Conservation (phyloP, 192 early-diverging fungal genomes). For the Podila epicladia region DNA sequence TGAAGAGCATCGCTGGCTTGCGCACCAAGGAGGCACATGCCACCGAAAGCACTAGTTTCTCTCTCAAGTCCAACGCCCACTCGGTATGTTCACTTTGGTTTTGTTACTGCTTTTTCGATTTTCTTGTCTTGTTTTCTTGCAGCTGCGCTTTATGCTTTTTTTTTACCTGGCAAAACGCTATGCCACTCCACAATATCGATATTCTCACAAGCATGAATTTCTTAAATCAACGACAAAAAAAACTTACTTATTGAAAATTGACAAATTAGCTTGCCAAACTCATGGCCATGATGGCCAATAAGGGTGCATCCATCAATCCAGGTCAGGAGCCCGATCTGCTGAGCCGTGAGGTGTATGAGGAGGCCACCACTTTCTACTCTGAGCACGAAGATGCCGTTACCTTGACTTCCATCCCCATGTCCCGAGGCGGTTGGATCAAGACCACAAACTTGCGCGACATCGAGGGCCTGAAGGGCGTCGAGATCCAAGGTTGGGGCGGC, state of each 20-base stretch:
- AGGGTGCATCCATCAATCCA: constrained; percentile 40
- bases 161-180: not conserved
- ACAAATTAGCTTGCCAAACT: constrained; percentile 27
- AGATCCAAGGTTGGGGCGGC: constrained; percentile 70
- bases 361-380: constrained; percentile 29
- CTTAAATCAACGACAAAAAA: not conserved
- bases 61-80: constrained; percentile 48
- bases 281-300: constrained; percentile 49
- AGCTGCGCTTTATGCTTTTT: not conserved
- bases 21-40: constrained; percentile 40
- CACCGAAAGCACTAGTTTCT: constrained; percentile 47
- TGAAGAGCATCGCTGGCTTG: not conserved
- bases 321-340: constrained; percentile 39
- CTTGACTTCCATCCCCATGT: constrained; percentile 38
- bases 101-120: not conserved
- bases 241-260: not conserved
- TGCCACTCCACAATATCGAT: not conserved
- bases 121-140: not conserved
- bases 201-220: not conserved
- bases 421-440: constrained; percentile 57
- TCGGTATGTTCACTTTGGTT: constrained; percentile 20
- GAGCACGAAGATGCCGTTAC: constrained; percentile 10
- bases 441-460: constrained; percentile 11
- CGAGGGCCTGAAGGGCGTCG: constrained; percentile 31
- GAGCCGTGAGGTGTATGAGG: constrained; percentile 7